A percentile compares a stretch with the other conserved stretches of the same genome.
phyloP scores from a whole-genome alignment of 768 basidiomycete genomes.

The Auriscalpium orientale region DNA sequence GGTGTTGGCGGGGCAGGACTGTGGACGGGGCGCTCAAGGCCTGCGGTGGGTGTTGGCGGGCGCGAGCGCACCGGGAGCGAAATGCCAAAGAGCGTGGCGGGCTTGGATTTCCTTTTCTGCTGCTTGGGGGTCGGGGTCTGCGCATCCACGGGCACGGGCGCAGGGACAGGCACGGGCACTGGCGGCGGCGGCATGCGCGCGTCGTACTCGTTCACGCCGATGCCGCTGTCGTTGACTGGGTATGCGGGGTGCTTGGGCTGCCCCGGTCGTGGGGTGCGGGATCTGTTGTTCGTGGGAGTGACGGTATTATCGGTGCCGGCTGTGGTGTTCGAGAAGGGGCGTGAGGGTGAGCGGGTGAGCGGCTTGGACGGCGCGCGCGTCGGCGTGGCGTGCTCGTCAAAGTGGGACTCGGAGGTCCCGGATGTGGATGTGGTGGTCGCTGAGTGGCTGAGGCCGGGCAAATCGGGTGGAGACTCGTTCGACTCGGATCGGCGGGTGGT shows the following conservation, averaged over 20 bases:
- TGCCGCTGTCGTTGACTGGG: conserved; percentile 9
- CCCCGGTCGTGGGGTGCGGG: conserved; percentile 8
- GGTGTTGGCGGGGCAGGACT: conserved; percentile 1
- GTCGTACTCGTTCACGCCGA: conserved; percentile 11
- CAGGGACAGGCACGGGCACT: conserved; percentile 13
- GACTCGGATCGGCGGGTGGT: conserved; percentile 11
- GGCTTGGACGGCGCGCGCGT: conserved; percentile 36
- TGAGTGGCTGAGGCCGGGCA: conserved; percentile 13
- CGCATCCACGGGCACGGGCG: conserved; percentile 3
- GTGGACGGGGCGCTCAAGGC: not conserved
- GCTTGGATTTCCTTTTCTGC: conserved; percentile 31
- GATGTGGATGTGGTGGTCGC: conserved; percentile 13
- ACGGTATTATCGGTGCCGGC: conserved; percentile 55
- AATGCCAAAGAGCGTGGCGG: conserved; percentile 41
- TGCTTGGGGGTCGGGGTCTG: conserved; percentile 19
- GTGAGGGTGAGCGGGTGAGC: conserved; percentile 38
- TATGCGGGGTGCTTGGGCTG: not conserved
- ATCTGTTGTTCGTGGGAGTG: conserved; percentile 29
- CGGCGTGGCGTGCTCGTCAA: conserved; percentile 9
- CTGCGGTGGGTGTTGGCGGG: not conserved
- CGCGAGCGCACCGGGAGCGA: conserved; percentile 19
- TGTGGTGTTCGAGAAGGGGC: conserved; percentile 61
- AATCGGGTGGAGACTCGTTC: conserved; percentile 20
- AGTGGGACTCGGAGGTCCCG: conserved; percentile 13
- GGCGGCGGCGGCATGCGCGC: conserved; percentile 14